Evolutionary conservation across 768 basidiomycete genomes (phyloP).

Genomic region (Tulasnella sp.): DNA sequence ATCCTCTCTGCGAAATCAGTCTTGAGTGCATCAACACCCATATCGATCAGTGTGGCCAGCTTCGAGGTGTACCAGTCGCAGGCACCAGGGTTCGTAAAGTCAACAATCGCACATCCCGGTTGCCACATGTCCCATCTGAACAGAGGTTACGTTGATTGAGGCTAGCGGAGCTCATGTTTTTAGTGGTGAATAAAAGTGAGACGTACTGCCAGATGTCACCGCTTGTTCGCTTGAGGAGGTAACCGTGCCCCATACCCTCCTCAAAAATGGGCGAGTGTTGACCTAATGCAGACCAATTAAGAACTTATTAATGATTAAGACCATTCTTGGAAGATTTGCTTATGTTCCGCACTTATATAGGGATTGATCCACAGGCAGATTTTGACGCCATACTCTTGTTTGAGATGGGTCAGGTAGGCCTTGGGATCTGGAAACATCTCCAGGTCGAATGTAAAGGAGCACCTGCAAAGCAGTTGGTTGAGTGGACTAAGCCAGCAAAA

Average conservation of each 20-base stretch:
- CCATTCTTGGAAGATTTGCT: neutral
- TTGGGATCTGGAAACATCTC: constrained; percentile 61
- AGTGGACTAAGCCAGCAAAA: constrained; percentile 27
- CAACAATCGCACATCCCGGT: constrained; percentile 39
- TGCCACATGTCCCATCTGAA: constrained; percentile 52
- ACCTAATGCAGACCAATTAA: too few species aligned
- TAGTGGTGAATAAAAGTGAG: neutral
- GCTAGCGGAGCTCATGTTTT: neutral
- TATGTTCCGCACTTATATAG: constrained; percentile 15
- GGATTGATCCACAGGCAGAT: constrained; percentile 58
- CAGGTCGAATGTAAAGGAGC: constrained; percentile 66
- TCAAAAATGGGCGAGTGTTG: constrained; percentile 57
- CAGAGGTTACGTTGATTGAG: too few species aligned
- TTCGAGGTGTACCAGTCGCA: constrained; percentile 45
- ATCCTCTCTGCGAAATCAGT: constrained; percentile 74
- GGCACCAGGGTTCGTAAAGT: constrained; percentile 51
- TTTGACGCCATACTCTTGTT: constrained; percentile 45
- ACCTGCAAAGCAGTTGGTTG: constrained; percentile 23
- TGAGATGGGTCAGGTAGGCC: constrained; percentile 40
- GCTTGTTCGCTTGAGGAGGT: constrained; percentile 57
- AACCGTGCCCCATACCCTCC: constrained; percentile 55
- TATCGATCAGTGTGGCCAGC: constrained; percentile 37
- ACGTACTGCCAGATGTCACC: constrained; percentile 35
- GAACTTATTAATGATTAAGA: constrained; percentile 1
- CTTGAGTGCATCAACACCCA: constrained; percentile 46